Conservation (phyloP, 2,329 filamentous ascomycete species). For the Aspergillus uvarum region DNA sequence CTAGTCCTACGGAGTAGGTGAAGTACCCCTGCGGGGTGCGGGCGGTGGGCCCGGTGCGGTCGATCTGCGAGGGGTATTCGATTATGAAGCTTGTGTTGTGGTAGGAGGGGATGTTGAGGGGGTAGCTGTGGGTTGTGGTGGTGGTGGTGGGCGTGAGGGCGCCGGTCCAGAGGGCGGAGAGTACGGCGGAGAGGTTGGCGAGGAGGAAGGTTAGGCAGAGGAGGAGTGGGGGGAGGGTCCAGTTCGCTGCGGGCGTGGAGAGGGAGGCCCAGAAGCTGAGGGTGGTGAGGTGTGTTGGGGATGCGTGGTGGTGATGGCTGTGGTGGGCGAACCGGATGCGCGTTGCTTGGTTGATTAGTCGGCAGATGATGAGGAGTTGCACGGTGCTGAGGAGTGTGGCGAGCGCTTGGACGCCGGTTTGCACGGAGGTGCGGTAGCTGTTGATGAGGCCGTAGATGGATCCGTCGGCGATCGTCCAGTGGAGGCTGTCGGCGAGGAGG, state of each 20-base stretch:
- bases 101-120: neutral
- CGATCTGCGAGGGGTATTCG: conserved; percentile 1
- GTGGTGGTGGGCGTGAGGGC: neutral
- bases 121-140: neutral
- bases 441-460: neutral
- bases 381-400: neutral
- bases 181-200: neutral
- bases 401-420: neutral
- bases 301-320: neutral
- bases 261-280: neutral
- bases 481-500: neutral
- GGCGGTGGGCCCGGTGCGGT: neutral
- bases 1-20: neutral
- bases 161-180: conserved; percentile 2
- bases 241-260: neutral
- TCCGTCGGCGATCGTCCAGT: neutral
- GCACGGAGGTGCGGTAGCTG: neutral
- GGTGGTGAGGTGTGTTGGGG: neutral
- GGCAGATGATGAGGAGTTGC: neutral
- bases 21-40: neutral
- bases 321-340: neutral
- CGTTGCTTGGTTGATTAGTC: neutral
- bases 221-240: neutral
- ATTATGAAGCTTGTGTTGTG: neutral
- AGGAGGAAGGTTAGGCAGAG: neutral